Evolutionary conservation across 352 stramenopile genomes (phyloP), one percentile per base, ranked within the genome.

Genomic region (Phytophthora idaei): DNA sequence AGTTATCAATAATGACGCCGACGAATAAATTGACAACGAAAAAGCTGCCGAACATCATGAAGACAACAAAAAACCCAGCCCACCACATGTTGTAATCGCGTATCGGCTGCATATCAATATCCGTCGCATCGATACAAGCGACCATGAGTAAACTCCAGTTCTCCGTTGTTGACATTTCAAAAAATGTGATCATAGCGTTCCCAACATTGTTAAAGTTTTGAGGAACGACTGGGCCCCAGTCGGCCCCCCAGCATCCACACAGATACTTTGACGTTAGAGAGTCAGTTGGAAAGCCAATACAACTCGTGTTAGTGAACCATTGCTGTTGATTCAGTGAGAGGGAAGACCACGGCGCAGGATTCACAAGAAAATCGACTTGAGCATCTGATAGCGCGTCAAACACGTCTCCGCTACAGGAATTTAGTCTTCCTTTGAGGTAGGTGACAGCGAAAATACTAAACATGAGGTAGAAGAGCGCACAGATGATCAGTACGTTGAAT

Each of bases 381-480:
- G 67, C 71, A 3, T 45, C 28, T 1, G 74, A 77, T 9, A 93
- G 67, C 0, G 46, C 53, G n/a, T 85, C 45, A 51, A 95, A 90
- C 6, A 70, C 66, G 32, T 80, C 67, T 2, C 87, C 90, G 41
- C 74, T 53, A 64, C 94, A 98, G 4, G 71, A 52, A 59, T 93
- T 86, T 68, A 98, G 89, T 3, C 64, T 75, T 4, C 94, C 96
- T 70, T 98, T 98, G 51, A 98, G 80, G 60, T 98, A 98, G 28
- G 90, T 97, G 0, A 98, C 92, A 4, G 91, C 86, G 52, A 98
- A 82, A 52, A 98, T 98, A 61, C 91, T 95, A 79, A 98, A 99
- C 36, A 98, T 95, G 41, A 98, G 78, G 54, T 97, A 97, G 73
- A 98, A 96, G 0, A 98, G 73, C 15, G 88, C 71, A 54, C 90